phyloP scores from a whole-genome alignment of 495 filamentous ascomycete genomes.

The Talaromyces wortmannii region DNA sequence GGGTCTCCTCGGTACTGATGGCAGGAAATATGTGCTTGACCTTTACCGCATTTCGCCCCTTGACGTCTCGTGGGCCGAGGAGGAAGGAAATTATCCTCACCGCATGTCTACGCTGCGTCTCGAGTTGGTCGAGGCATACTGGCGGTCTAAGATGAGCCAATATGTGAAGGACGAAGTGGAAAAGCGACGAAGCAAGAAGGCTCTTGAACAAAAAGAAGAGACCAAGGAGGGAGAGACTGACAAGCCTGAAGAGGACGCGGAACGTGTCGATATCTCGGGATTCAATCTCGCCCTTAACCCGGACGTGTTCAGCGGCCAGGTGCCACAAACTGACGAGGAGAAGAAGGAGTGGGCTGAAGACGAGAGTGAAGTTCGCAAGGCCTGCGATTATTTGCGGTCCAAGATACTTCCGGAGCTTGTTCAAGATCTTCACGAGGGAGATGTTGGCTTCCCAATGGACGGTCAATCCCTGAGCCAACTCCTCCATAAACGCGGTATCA shows the following conservation, averaged over 20 bases:
- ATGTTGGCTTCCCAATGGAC: constrained; percentile 97
- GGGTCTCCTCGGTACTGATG: constrained; percentile 93
- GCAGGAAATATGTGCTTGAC: constrained; percentile 93
- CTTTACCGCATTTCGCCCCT: constrained; percentile 91
- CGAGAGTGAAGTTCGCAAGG: constrained; percentile 80
- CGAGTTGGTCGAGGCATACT: constrained; percentile 80
- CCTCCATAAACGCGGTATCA: constrained; percentile 96
- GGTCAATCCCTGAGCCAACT: constrained; percentile 81
- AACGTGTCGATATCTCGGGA: constrained; percentile 71
- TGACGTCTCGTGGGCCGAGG: constrained; percentile 86
- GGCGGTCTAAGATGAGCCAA: constrained; percentile 77
- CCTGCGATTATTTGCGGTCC: constrained; percentile 69
- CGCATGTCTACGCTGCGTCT: constrained; percentile 87
- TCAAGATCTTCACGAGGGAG: constrained; percentile 81
- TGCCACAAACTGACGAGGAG: constrained; percentile 83
- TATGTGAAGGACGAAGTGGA: constrained; percentile 73
- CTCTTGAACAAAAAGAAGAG: constrained; percentile 23
- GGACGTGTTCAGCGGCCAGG: constrained; percentile 89
- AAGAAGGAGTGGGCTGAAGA: constrained; percentile 79
- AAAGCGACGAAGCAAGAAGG: constrained; percentile 39
- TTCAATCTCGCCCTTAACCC: constrained; percentile 91
- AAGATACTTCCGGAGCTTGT: constrained; percentile 70
- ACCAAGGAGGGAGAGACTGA: constrained; percentile 29
- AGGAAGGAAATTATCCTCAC: constrained; percentile 76
- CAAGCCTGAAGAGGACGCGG: constrained; percentile 40